These are phyloP conservation scores for Canna indica DNA, from an alignment of 176 grass and related monocot genomes.

Conservation along the genomic window DNA sequence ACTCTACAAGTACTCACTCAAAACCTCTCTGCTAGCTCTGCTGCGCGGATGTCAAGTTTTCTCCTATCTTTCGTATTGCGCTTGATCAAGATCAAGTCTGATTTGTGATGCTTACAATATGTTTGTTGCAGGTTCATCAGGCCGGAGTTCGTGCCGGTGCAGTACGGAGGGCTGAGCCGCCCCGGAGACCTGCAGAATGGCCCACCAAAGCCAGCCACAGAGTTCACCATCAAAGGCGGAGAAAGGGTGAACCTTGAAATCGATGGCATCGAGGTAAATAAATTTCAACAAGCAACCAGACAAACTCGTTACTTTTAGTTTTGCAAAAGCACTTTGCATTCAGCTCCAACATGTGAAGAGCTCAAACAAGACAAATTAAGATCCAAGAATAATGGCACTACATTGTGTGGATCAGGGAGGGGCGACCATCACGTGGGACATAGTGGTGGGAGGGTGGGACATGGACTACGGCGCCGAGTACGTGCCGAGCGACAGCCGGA, in stretches of 20 bases:
- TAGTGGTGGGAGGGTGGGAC: slow-evolving; percentile 84
- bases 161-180: slow-evolving; percentile 80
- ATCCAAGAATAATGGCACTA: slow-evolving; percentile 6
- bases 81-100: too few relatives aligned
- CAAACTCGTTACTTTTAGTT: not conserved
- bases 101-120: too few relatives aligned
- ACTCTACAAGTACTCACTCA: slow-evolving; percentile 54
- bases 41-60: not conserved
- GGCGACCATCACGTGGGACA: slow-evolving; percentile 84
- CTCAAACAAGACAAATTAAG: too few relatives aligned
- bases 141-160: slow-evolving; percentile 84
- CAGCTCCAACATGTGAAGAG: too few relatives aligned
- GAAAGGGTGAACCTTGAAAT: slow-evolving; percentile 96
- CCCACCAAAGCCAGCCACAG: slow-evolving; percentile 85
- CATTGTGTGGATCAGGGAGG: slow-evolving; percentile 41
- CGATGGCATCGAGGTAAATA: slow-evolving; percentile 87
- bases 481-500: slow-evolving; percentile 50
- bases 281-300: too few relatives aligned
- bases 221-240: slow-evolving; percentile 89
- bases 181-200: slow-evolving; percentile 71
- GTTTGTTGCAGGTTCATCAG: slow-evolving; percentile 55
- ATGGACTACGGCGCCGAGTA: slow-evolving; percentile 89
- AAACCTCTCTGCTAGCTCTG: not conserved
- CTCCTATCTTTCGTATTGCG: too few relatives aligned
- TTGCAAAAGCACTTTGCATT: too few relatives aligned